Base-by-base conservation (phyloP, 192 early-diverging fungal genomes). In the Linnemannia zychae region DNA sequence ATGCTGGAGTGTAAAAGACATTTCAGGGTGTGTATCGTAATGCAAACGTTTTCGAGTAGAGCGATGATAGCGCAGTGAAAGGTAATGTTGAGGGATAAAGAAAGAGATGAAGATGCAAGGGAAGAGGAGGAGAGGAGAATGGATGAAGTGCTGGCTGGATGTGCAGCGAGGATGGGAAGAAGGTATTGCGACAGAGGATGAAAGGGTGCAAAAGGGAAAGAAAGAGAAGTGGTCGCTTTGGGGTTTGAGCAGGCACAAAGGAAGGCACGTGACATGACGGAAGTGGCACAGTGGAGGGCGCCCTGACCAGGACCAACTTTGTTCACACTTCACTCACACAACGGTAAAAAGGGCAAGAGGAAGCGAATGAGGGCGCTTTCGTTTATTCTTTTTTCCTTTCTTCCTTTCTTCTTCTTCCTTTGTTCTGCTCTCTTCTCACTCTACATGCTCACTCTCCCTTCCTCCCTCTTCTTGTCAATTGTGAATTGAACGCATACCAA, bases 1-100 rank as follows among this genome's bases (percentile, higher is more conserved):
- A 11, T 17, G 67, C 46, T 84, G 82, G 53, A 67, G 72, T 24
- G 77, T 70, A 17, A 63, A 63, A 31, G 57, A 63, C 57, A 63
- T 63, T n/a, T 63, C 57, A 31, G 13, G 57, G 57, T 13, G 57
- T n/a, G 57, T 63, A 63, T 63, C 28, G 13, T 3, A 63, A 16
- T 63, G 57, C 12, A 12, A 63, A 44, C 2, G 28, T n/a, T 1
- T 63, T 63, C 22, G 24, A 28, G 57, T n/a, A n/a, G 28, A 77
- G 24, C 15, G 20, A 60, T 47, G 48, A 48, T 24, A 48, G 67
- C 13, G 76, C n/a, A 67, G 60, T 18, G 18, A 9, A 31, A 7
- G 33, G n/a, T 24, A 67, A 15, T n/a, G 18, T 38, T 20, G 44
- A 33, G 46, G 38, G 67, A 52, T 52, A 67, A 69, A 47, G 46